phyloP scores from a whole-genome alignment of 1,284 basidiomycete genomes.

The Xerocomus minutiporus region DNA sequence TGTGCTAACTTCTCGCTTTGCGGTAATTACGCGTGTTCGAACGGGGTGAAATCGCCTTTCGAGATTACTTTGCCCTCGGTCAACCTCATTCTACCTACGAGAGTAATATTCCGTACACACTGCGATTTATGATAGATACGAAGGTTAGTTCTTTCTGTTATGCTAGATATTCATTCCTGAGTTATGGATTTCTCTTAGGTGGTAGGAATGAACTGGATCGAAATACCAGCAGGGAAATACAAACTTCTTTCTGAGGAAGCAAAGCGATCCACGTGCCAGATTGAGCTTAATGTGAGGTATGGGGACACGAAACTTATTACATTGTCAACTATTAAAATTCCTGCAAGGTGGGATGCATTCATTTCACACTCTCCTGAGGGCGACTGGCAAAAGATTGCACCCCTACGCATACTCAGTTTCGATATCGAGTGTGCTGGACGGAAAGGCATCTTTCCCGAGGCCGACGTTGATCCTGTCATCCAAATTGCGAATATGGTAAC shows the following conservation, averaged over 20 bases:
- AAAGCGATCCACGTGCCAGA: slow-evolving; percentile 79
- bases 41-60: slow-evolving; percentile 72
- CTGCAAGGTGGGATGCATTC: slow-evolving; percentile 69
- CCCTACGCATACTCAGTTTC: slow-evolving; percentile 88
- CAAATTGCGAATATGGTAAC: slow-evolving; percentile 99
- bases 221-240: slow-evolving; percentile 81
- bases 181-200: slow-evolving; percentile 49
- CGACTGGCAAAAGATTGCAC: slow-evolving; percentile 85
- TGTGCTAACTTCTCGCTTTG: slow-evolving; percentile 20
- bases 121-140: slow-evolving; percentile 96
- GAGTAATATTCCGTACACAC: slow-evolving; percentile 84
- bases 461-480: slow-evolving; percentile 86
- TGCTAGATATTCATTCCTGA: not conserved
- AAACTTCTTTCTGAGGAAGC: slow-evolving; percentile 50
- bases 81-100: slow-evolving; percentile 71
- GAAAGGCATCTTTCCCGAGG: slow-evolving; percentile 93
- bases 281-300: slow-evolving; percentile 77
- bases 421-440: slow-evolving; percentile 97
- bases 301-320: slow-evolving; percentile 14
- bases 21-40: slow-evolving; percentile 74
- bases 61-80: slow-evolving; percentile 54
- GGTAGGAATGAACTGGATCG: slow-evolving; percentile 97
- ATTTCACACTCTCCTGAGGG: slow-evolving; percentile 88
- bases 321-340: not conserved
- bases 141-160: slow-evolving; percentile 47